phyloP scores from a whole-genome alignment of 2,329 filamentous ascomycete species.

The Myriosclerotinia duriaeana region DNA sequence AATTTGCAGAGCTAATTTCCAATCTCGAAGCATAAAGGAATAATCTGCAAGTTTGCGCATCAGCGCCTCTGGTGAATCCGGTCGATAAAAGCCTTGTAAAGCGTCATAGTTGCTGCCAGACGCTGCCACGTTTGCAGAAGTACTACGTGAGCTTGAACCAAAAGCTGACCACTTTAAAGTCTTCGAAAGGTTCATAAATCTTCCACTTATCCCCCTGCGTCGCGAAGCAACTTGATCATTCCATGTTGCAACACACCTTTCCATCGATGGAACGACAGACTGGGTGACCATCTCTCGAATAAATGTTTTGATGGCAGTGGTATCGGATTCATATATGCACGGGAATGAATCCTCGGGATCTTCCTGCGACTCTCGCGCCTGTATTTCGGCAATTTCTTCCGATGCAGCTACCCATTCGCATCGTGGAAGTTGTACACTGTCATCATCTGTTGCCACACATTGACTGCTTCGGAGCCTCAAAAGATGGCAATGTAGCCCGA shows the following conservation, averaged over 20 bases:
- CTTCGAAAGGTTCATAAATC: slow-evolving; percentile 92
- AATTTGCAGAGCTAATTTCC: slow-evolving; percentile 85
- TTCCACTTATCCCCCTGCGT: slow-evolving; percentile 81
- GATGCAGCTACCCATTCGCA: slow-evolving; percentile 87
- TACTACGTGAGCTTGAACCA: slow-evolving; percentile 52
- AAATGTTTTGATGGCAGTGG: slow-evolving; percentile 82
- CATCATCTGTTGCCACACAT: slow-evolving; percentile 86
- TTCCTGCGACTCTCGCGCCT: slow-evolving; percentile 65
- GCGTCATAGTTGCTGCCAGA: slow-evolving; percentile 72
- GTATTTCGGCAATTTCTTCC: slow-evolving; percentile 78
- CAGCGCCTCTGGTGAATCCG: slow-evolving; percentile 81
- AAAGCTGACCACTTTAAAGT: slow-evolving; percentile 73
- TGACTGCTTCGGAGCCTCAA: slow-evolving; percentile 80
- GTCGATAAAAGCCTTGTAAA: slow-evolving; percentile 75
- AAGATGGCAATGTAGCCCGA: slow-evolving; percentile 92
- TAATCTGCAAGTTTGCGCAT: slow-evolving; percentile 94
- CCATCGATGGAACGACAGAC: slow-evolving; percentile 94
- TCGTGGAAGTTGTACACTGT: slow-evolving; percentile 76
- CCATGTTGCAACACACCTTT: slow-evolving; percentile 86
- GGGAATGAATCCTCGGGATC: slow-evolving; percentile 70
- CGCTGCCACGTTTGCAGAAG: slow-evolving; percentile 44
- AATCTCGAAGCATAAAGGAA: slow-evolving; percentile 95
- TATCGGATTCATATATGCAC: slow-evolving; percentile 90
- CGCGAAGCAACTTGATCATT: slow-evolving; percentile 96
- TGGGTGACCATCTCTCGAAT: slow-evolving; percentile 94